A percentile compares a stretch with the other conserved stretches of the same genome.
Conservation (phyloP, 2,329 filamentous ascomycete species). For the Diplodia sapinea region DNA sequence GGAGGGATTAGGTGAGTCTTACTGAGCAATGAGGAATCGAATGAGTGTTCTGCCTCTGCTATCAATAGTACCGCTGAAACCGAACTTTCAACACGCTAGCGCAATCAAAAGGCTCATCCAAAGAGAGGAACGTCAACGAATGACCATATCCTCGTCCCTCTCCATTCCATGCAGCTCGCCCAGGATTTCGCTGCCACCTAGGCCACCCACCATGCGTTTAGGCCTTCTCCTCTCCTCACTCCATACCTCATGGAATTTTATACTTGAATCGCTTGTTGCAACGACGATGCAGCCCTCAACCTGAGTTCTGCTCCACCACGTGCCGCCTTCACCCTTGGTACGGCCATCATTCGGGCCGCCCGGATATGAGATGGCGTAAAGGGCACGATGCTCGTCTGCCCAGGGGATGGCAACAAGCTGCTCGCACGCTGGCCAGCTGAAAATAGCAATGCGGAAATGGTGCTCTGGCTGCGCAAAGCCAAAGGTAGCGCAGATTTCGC, state of each 20-base stretch:
- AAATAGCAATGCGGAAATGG: constrained; percentile 85
- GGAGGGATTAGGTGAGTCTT: not conserved
- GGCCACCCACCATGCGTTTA: constrained; percentile 49
- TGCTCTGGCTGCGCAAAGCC: constrained; percentile 93
- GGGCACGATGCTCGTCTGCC: constrained; percentile 77
- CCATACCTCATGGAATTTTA: constrained; percentile 98
- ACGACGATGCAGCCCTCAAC: constrained; percentile 87
- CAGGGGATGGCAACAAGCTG: constrained; percentile 85
- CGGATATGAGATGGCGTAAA: constrained; percentile 89
- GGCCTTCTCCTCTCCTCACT: constrained; percentile 65
- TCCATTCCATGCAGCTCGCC: constrained; percentile 82
- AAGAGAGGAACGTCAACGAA: constrained; percentile 42
- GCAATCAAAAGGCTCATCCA: not conserved
- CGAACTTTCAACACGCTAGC: not conserved
- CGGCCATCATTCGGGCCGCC: constrained; percentile 57
- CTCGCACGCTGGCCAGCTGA: constrained; percentile 90
- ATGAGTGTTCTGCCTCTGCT: not conserved
- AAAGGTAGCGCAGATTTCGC: constrained; percentile 92
- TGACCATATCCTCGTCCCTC: constrained; percentile 60
- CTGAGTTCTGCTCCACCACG: constrained; percentile 61
- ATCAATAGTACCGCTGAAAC: not conserved
- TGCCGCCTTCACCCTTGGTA: constrained; percentile 58
- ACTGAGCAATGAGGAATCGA: not conserved
- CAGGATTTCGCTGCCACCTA: constrained; percentile 84
- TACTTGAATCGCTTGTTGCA: constrained; percentile 86